Evolutionary conservation across 2,329 filamentous ascomycete species (phyloP).

Genomic region (Colletotrichum navitas): DNA sequence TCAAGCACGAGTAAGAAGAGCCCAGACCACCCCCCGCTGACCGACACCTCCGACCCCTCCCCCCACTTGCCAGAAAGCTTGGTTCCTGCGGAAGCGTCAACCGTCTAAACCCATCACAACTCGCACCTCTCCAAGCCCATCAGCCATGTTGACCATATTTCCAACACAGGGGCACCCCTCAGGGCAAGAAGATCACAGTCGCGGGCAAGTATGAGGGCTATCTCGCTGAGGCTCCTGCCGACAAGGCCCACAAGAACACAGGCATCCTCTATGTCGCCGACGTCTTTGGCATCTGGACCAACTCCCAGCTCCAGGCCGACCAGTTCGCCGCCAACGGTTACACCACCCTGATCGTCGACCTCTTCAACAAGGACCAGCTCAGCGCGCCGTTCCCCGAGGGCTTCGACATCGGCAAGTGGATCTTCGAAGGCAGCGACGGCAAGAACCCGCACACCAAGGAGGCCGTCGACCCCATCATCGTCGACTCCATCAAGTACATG

Average conservation of each 20-base stretch:
- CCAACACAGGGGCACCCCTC: slow-evolving; percentile 59
- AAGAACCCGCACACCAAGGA: slow-evolving; percentile 58
- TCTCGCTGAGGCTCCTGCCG: slow-evolving; percentile 60
- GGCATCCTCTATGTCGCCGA: slow-evolving; percentile 64
- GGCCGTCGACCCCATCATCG: slow-evolving; percentile 51
- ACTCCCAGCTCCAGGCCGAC: slow-evolving; percentile 58
- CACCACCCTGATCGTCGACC: slow-evolving; percentile 53
- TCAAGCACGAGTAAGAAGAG: slow-evolving; percentile 64
- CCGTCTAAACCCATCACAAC: not conserved
- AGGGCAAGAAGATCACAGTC: slow-evolving; percentile 61
- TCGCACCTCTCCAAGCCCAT: not conserved
- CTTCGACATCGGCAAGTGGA: slow-evolving; percentile 52
- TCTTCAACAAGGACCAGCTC: slow-evolving; percentile 55
- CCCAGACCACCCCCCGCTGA: slow-evolving; percentile 5
- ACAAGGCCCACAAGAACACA: slow-evolving; percentile 54
- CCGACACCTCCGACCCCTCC: slow-evolving; percentile 27
- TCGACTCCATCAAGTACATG: slow-evolving; percentile 65
- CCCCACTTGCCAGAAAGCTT: slow-evolving; percentile 30
- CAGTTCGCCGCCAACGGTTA: slow-evolving; percentile 55
- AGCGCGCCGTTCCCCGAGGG: slow-evolving; percentile 59
- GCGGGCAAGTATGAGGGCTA: slow-evolving; percentile 62
- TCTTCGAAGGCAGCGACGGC: slow-evolving; percentile 58
- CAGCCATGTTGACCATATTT: not conserved
- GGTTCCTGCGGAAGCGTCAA: not conserved
- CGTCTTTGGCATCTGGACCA: slow-evolving; percentile 64